Evolutionary conservation across 495 filamentous ascomycete genomes (phyloP).

Genomic region (Gamarada debralockiae): DNA sequence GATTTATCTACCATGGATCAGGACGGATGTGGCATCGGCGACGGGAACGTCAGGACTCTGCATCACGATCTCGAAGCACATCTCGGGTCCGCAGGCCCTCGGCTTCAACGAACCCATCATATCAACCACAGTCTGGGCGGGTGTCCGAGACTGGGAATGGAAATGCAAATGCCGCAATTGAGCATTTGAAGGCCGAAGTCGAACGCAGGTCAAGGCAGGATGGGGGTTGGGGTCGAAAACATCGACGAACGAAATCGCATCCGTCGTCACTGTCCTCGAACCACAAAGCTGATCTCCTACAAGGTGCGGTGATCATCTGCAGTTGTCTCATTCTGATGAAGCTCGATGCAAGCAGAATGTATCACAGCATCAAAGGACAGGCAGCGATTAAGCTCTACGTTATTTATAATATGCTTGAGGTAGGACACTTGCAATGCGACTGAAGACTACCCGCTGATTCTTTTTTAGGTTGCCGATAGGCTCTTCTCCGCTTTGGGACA

Average conservation of each 20-base stretch:
- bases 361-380: slow-evolving; percentile 94
- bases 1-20: slow-evolving; percentile 70
- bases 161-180: slow-evolving; percentile 9
- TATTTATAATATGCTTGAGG: slow-evolving; percentile 95
- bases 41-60: slow-evolving; percentile 40
- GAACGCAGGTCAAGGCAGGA: slow-evolving; percentile 25
- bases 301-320: slow-evolving; percentile 77
- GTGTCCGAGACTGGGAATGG: slow-evolving; percentile 4
- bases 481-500: slow-evolving; percentile 89
- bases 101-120: slow-evolving; percentile 17
- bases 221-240: slow-evolving; percentile 43
- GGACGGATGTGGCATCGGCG: slow-evolving; percentile 67
- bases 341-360: slow-evolving; percentile 96
- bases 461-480: slow-evolving; percentile 63
- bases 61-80: slow-evolving; percentile 21
- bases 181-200: slow-evolving; percentile 8
- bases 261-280: slow-evolving; percentile 79
- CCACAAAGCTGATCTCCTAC: slow-evolving; percentile 93
- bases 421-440: slow-evolving; percentile 24
- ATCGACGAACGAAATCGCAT: slow-evolving; percentile 75
- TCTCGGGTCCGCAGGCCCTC: slow-evolving; percentile 14
- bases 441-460: neutral
- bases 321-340: slow-evolving; percentile 85
- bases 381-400: slow-evolving; percentile 97
- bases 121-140: slow-evolving; percentile 14